Conservation (phyloP, 2,329 filamentous ascomycete species). For the Colletotrichum salicis region DNA sequence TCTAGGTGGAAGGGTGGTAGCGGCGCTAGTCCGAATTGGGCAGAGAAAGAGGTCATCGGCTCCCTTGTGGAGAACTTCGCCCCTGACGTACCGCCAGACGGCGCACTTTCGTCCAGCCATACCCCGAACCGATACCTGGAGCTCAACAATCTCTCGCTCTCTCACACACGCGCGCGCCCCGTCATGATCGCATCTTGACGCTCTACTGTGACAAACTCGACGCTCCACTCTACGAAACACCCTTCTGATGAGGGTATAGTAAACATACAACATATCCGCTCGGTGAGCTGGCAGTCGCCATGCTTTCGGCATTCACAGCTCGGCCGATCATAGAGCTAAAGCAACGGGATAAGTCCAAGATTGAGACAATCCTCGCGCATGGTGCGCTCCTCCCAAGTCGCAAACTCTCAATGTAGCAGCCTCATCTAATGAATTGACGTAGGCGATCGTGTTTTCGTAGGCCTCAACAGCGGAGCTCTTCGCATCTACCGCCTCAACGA, state of each 20-base stretch:
- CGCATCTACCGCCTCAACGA: constrained; percentile 94
- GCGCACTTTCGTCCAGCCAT: constrained; percentile 27
- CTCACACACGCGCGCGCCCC: constrained; percentile 12
- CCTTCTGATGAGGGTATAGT: constrained; percentile 25
- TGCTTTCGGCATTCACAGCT: constrained; percentile 98
- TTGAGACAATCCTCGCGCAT: constrained; percentile 94
- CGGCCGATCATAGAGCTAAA: constrained; percentile 97
- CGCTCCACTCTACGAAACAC: neutral
- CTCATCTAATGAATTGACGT: constrained; percentile 24
- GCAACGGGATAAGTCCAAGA: constrained; percentile 93
- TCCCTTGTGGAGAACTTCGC: constrained; percentile 27
- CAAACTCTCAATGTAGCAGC: neutral
- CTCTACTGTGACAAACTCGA: constrained; percentile 10
- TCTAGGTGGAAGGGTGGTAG: constrained; percentile 16
- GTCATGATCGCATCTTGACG: constrained; percentile 25
- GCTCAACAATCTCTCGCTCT: constrained; percentile 15
- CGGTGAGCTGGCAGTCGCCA: constrained; percentile 63
- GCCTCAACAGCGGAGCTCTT: constrained; percentile 87
- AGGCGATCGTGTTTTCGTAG: constrained; percentile 92
- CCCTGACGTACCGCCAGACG: constrained; percentile 31
- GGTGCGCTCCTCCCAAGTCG: constrained; percentile 60
- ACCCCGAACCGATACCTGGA: constrained; percentile 25
- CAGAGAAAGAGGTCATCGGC: constrained; percentile 29
- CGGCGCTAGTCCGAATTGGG: constrained; percentile 9
- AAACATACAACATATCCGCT: constrained; percentile 33